phyloP scores from a whole-genome alignment of 2,329 filamentous ascomycete species.

The Cercospora sp. region DNA sequence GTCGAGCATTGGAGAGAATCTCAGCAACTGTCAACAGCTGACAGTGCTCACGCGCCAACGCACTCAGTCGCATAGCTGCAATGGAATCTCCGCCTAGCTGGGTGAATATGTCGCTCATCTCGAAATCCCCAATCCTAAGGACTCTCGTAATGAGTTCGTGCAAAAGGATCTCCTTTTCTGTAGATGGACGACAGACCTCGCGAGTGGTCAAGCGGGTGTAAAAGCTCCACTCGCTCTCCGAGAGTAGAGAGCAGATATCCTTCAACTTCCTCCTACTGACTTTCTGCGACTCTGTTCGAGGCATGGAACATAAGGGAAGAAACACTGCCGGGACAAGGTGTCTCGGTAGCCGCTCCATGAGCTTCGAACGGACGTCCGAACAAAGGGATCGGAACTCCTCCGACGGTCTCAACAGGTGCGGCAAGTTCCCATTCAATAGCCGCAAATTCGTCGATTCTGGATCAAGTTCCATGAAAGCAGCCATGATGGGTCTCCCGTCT shows the following conservation, averaged over 20 bases:
- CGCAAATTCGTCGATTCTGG: neutral
- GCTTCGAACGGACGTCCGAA: neutral
- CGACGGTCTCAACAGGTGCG: neutral
- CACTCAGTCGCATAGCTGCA: neutral
- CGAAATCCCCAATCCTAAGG: neutral
- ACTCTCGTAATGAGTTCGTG: neutral
- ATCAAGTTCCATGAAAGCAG: neutral
- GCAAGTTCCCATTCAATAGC: neutral
- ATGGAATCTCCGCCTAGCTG: neutral
- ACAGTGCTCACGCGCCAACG: neutral
- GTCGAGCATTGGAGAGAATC: neutral
- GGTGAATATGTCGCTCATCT: neutral
- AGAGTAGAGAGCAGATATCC: neutral
- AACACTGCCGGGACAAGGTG: neutral
- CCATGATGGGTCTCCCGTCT: neutral
- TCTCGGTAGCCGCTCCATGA: neutral
- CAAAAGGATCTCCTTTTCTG: neutral
- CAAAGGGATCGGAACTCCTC: neutral
- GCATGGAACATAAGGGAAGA: neutral
- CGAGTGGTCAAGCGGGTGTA: neutral
- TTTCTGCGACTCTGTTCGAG: neutral
- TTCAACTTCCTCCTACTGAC: neutral
- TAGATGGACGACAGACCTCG: neutral
- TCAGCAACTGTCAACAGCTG: neutral
- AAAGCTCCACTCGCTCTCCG: neutral